phyloP scores from a whole-genome alignment of 2,329 filamentous ascomycete genomes.

The Fusarium sp. region DNA sequence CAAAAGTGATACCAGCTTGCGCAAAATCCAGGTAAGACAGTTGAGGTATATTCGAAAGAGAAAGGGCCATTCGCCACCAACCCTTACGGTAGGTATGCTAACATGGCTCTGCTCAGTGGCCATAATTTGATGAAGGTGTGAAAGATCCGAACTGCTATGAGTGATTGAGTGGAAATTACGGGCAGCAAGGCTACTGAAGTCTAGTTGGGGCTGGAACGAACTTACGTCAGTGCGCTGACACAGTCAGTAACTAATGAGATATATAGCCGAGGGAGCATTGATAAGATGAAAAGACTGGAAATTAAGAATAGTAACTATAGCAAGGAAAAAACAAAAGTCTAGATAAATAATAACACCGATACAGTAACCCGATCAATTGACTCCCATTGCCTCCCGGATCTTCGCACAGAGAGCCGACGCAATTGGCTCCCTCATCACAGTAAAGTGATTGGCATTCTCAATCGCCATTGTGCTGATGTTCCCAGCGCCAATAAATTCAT shows the following conservation, averaged over 20 bases:
- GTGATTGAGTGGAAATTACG: not conserved
- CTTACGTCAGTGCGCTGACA: not conserved
- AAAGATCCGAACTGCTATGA: not conserved
- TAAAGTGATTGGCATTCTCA: not conserved
- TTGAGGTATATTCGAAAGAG: not conserved
- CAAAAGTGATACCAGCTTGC: not conserved
- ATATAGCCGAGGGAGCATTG: no score
- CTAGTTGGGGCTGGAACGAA: not conserved
- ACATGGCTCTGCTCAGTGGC: rapidly evolving
- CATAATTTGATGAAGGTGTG: not conserved
- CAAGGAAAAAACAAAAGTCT: not conserved
- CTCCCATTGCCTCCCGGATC: not conserved
- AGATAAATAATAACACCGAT: not conserved
- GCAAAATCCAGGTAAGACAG: not conserved
- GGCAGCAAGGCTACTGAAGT: not conserved
- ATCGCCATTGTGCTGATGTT: not conserved
- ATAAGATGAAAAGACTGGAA: not conserved
- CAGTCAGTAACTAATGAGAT: not conserved
- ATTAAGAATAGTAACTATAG: not conserved
- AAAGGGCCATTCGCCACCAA: not conserved
- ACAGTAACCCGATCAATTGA: not conserved
- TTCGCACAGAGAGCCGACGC: not conserved
- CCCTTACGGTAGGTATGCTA: rapidly evolving
- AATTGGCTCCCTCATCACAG: not conserved
- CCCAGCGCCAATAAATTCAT: not conserved